Evolutionary conservation across 202 grass and related monocot genomes (phyloP).

Genomic region (Zoysia matrella): DNA sequence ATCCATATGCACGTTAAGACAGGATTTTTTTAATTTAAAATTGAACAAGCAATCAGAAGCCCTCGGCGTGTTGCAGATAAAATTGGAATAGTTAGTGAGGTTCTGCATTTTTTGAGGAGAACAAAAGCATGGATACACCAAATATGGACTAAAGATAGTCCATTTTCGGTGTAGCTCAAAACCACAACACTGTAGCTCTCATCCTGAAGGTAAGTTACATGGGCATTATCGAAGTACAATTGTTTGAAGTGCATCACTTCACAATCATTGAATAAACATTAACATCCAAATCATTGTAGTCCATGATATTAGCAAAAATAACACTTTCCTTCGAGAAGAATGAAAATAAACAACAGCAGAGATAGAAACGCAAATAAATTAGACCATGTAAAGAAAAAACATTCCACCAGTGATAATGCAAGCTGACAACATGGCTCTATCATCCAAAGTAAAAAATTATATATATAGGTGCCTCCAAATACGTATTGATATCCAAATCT

Average conservation of each 20-base stretch:
- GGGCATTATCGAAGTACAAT: constrained; percentile 23
- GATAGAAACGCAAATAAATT: constrained; percentile 3
- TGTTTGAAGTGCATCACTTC: constrained; percentile 5
- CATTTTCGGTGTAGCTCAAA: not conserved
- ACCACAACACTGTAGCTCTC: not conserved
- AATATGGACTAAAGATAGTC: constrained; percentile 3
- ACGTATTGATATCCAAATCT: too few species aligned
- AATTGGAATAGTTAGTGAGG: constrained; percentile 9
- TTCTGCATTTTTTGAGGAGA: constrained; percentile 30
- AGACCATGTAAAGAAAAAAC: not conserved
- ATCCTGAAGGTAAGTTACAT: not conserved
- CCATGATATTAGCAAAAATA: constrained; percentile 25
- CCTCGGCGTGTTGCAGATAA: constrained; percentile 29
- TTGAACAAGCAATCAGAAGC: constrained; percentile 15
- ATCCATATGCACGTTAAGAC: constrained; percentile 24
- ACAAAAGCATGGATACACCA: constrained; percentile 18
- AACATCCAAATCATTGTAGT: not conserved
- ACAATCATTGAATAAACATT: constrained; percentile 13
- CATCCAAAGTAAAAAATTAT: too few species aligned
- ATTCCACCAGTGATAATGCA: not conserved
- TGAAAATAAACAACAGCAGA: not conserved
- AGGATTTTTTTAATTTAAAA: constrained; percentile 22
- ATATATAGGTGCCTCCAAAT: too few species aligned
- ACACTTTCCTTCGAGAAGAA: constrained; percentile 6
- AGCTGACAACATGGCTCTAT: constrained; percentile 6